Conservation (phyloP, 2,329 filamentous ascomycete genomes). For the Cladosporium sp. region DNA sequence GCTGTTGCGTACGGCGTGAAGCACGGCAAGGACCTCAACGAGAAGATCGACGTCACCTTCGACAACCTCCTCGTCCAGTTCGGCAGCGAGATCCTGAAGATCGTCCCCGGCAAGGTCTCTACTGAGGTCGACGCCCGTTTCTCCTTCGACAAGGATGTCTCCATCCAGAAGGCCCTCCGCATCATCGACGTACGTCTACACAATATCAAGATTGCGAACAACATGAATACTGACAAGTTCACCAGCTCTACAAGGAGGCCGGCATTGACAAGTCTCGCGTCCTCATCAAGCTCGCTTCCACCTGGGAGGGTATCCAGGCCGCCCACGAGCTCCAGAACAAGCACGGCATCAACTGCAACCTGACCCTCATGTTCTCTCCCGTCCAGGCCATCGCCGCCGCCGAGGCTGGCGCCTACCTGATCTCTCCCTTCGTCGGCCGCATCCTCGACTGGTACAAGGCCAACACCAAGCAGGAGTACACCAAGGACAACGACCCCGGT, state of each 20-base stretch:
- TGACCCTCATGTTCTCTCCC: constrained; percentile 97
- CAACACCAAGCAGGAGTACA: constrained; percentile 86
- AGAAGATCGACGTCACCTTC: constrained; percentile 82
- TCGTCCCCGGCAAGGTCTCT: constrained; percentile 96
- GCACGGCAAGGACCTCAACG: constrained; percentile 59
- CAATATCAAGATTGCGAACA: constrained; percentile 13
- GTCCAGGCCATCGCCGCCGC: constrained; percentile 92
- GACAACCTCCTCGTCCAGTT: constrained; percentile 96
- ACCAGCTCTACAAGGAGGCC: constrained; percentile 83
- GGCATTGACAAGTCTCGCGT: constrained; percentile 91
- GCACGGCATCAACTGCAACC: constrained; percentile 95
- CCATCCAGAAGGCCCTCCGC: constrained; percentile 90
- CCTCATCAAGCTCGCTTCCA: constrained; percentile 98
- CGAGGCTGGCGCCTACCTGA: constrained; percentile 92
- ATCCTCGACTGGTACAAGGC: constrained; percentile 99
- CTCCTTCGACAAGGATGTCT: constrained; percentile 90
- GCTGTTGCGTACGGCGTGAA: constrained; percentile 82
- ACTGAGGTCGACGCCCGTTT: constrained; percentile 95
- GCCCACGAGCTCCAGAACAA: constrained; percentile 93
- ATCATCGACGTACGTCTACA: constrained; percentile 73
- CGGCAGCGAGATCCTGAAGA: constrained; percentile 92
- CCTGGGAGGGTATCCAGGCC: constrained; percentile 99
- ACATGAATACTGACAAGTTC: constrained; percentile 20
- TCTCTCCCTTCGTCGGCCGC: constrained; percentile 97
- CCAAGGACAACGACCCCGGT: constrained; percentile 85